Conservation (phyloP, 2,329 filamentous ascomycete genomes). For the Cercospora nicotianae region DNA sequence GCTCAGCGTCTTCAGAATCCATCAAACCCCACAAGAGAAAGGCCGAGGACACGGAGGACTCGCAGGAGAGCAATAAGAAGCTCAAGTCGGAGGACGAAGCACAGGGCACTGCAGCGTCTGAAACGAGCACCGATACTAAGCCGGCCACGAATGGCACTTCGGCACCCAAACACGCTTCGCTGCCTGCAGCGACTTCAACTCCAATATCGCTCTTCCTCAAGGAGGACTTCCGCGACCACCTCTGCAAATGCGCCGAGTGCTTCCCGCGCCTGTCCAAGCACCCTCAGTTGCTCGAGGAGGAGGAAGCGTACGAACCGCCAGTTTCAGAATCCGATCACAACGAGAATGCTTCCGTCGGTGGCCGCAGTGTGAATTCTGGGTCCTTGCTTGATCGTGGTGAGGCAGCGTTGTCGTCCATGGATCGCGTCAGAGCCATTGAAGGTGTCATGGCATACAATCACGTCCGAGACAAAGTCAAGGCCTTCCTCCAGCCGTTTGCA, state of each 20-base stretch:
- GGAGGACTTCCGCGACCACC: constrained; percentile 71
- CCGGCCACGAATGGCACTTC: not conserved
- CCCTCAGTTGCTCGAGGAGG: constrained; percentile 85
- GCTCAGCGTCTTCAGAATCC: not conserved
- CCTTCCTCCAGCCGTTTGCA: constrained; percentile 89
- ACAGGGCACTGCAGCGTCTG: not conserved
- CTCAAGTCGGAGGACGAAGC: constrained; percentile 26
- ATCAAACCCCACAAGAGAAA: constrained; percentile 45
- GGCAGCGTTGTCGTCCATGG: constrained; percentile 85
- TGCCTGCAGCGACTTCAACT: constrained; percentile 58
- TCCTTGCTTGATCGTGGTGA: constrained; percentile 89
- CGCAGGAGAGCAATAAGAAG: constrained; percentile 34
- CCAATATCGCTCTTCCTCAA: constrained; percentile 81
- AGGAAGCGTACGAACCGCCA: constrained; percentile 90
- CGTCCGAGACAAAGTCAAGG: constrained; percentile 91
- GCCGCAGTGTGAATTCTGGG: constrained; percentile 65
- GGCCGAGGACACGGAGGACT: constrained; percentile 41
- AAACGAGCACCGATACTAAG: not conserved
- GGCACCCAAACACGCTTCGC: constrained; percentile 39
- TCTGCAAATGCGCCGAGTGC: constrained; percentile 83
- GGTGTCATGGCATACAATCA: constrained; percentile 98
- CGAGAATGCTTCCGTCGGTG: constrained; percentile 46
- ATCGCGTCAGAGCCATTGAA: constrained; percentile 87
- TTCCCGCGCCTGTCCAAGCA: constrained; percentile 70
- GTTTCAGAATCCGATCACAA: constrained; percentile 63